Conservation (phyloP, 1,284 basidiomycete species). For the Violaceomyces palustris region DNA sequence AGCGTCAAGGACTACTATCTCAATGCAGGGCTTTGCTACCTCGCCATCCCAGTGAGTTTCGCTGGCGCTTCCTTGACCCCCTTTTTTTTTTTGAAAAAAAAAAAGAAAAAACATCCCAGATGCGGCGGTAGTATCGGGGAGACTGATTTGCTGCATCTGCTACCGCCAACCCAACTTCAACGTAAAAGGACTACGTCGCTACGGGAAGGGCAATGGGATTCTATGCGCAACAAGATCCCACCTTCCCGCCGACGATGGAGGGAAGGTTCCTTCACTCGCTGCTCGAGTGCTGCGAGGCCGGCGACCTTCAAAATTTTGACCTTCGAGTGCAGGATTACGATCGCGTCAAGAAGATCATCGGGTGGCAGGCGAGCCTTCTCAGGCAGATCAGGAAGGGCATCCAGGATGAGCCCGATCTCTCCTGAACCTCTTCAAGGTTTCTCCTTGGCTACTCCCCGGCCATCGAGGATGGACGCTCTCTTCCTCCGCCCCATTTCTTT, state of each 20-base stretch:
- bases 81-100: background rate
- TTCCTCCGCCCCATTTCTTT: too few relatives aligned
- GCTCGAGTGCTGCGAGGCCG: slow-evolving; percentile 44
- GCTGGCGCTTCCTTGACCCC: background rate
- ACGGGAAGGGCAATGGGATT: slow-evolving; percentile 49
- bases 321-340: slow-evolving; percentile 47
- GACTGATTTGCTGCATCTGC: too few relatives aligned
- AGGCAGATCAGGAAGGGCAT: slow-evolving; percentile 42
- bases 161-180: background rate
- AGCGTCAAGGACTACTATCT: slow-evolving; percentile 98
- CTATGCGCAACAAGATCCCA: slow-evolving; percentile 49
- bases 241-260: slow-evolving; percentile 50
- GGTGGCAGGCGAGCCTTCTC: slow-evolving; percentile 47
- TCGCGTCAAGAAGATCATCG: slow-evolving; percentile 42
- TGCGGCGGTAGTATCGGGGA: too few relatives aligned
- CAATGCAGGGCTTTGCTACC: slow-evolving; percentile 76
- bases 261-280: slow-evolving; percentile 48
- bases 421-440: slow-evolving; percentile 13
- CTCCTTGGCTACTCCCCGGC: too few relatives aligned
- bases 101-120: too few relatives aligned
- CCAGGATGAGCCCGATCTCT: slow-evolving; percentile 49
- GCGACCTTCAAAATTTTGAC: slow-evolving; percentile 45
- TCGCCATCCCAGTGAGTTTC: slow-evolving; percentile 73
- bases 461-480: too few relatives aligned
- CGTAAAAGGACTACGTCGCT: slow-evolving; percentile 48